Percentiles rank a stretch among this genome's conserved stretches.
These are phyloP conservation scores for Volvox carteri DNA, from an alignment of 163 green algal genomes.

Conservation along the genomic window DNA sequence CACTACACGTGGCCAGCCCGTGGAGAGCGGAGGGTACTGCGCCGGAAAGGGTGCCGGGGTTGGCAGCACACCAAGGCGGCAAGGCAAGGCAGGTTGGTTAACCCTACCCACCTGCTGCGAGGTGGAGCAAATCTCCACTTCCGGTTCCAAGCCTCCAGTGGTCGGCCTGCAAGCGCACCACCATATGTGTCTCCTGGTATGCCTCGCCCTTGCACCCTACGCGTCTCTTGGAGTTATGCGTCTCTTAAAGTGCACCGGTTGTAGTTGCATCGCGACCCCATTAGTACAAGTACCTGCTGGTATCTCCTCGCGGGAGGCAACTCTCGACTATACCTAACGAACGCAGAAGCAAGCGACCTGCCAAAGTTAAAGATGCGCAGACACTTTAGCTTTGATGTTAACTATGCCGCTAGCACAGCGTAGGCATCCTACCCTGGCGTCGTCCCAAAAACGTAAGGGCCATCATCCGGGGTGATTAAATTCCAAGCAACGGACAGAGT, in stretches of 20 bases:
- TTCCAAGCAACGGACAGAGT: background rate
- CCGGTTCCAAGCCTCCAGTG: background rate
- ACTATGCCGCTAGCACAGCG: background rate
- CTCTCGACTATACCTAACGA: background rate
- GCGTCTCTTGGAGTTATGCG: background rate
- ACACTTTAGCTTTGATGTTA: background rate
- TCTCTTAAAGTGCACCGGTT: background rate
- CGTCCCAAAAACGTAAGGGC: conserved; percentile 22
- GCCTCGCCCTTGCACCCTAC: too few species aligned
- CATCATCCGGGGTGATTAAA: background rate
- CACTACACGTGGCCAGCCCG: background rate
- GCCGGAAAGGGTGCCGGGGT: background rate
- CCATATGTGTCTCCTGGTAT: background rate
- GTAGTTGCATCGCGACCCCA: background rate
- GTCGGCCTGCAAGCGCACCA: background rate
- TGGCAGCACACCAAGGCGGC: background rate
- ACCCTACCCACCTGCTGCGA: conserved; percentile 24
- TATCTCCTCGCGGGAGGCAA: background rate
- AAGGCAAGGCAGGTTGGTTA: background rate
- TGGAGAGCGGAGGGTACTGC: background rate
- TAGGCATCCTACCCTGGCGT: conserved; percentile 29
- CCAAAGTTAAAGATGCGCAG: background rate
- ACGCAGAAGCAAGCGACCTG: conserved; percentile 21
- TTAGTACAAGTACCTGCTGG: conserved; percentile 14
- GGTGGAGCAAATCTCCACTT: background rate